phyloP scores from a whole-genome alignment of 495 filamentous ascomycete genomes.

The Extremus antarcticus region DNA sequence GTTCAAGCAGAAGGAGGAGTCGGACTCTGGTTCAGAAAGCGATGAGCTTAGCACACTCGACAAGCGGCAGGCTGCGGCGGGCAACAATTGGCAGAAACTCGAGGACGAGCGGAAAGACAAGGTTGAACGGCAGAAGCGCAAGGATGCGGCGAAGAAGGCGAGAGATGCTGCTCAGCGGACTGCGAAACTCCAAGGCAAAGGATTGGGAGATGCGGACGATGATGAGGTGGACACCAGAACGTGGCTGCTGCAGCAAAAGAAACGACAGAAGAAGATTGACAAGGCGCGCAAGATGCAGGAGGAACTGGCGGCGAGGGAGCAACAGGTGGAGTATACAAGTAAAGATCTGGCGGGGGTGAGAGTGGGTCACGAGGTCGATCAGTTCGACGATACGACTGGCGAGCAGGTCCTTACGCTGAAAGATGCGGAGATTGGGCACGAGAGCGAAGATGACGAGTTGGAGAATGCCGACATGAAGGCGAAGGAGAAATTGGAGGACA shows the following conservation, averaged over 20 bases:
- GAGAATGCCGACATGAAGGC: conserved; percentile 73
- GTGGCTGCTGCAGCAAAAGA: conserved; percentile 81
- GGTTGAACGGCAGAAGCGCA: conserved; percentile 62
- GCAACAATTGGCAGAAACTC: conserved; percentile 60
- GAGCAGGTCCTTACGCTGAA: conserved; percentile 86
- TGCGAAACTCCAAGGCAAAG: conserved; percentile 63
- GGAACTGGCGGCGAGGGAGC: conserved; percentile 59
- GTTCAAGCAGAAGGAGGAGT: conserved; percentile 47
- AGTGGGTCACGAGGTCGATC: conserved; percentile 71
- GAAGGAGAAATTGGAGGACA: conserved; percentile 64
- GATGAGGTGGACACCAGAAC: conserved; percentile 61
- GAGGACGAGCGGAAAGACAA: conserved; percentile 56
- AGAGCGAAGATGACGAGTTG: conserved; percentile 86
- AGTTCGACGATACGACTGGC: conserved; percentile 57
- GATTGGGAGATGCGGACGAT: conserved; percentile 61
- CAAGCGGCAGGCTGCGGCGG: conserved; percentile 62
- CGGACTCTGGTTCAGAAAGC: conserved; percentile 40
- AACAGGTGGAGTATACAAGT: conserved; percentile 55
- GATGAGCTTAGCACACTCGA: conserved; percentile 67
- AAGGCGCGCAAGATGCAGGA: conserved; percentile 63
- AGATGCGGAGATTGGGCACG: conserved; percentile 74
- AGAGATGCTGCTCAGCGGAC: conserved; percentile 70
- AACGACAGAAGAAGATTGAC: conserved; percentile 78
- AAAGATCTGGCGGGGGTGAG: conserved; percentile 80
- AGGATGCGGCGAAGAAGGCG: conserved; percentile 73